phyloP scores from a whole-genome alignment of 2,329 filamentous ascomycete genomes.

The Penicillium capsulatum region DNA sequence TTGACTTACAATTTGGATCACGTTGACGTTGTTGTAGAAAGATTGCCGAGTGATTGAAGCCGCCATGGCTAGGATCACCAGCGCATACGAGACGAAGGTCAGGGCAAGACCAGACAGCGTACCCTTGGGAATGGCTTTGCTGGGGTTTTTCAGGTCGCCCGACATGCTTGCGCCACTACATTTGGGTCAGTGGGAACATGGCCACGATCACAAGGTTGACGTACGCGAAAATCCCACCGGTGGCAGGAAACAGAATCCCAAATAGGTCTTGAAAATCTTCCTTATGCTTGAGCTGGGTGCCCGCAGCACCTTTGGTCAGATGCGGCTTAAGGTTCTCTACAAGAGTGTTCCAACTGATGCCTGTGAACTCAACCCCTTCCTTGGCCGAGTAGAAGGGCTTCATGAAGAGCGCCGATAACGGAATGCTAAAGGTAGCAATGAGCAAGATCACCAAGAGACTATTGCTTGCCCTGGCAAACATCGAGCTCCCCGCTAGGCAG shows the following conservation, averaged over 20 bases:
- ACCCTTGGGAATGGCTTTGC: constrained; percentile 78
- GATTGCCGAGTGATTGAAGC: constrained; percentile 69
- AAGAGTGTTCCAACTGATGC: constrained; percentile 66
- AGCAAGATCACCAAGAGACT: constrained; percentile 67
- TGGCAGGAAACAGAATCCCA: constrained; percentile 76
- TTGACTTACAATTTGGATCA: constrained; percentile 63
- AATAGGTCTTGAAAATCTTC: constrained; percentile 78
- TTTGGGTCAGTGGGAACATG: constrained; percentile 19
- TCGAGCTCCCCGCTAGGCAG: constrained; percentile 72
- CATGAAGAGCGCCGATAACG: constrained; percentile 67
- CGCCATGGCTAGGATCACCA: constrained; percentile 75
- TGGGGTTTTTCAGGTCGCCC: constrained; percentile 75
- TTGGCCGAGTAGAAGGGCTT: constrained; percentile 62
- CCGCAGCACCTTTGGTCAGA: constrained; percentile 59
- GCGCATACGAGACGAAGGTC: constrained; percentile 70
- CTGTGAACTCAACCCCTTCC: constrained; percentile 70
- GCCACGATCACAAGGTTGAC: constrained; percentile 15
- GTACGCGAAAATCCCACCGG: constrained; percentile 56
- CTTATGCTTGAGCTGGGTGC: constrained; percentile 58
- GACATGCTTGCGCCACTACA: constrained; percentile 78
- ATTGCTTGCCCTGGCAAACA: constrained; percentile 78
- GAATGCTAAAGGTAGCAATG: constrained; percentile 74
- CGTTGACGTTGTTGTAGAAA: constrained; percentile 69
- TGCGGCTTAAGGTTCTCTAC: constrained; percentile 67
- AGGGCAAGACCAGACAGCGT: constrained; percentile 72